A percentile compares a stretch with the other conserved stretches of the same genome.
Conservation (phyloP, 345 rosid species). For the Kernera saxatilis region DNA sequence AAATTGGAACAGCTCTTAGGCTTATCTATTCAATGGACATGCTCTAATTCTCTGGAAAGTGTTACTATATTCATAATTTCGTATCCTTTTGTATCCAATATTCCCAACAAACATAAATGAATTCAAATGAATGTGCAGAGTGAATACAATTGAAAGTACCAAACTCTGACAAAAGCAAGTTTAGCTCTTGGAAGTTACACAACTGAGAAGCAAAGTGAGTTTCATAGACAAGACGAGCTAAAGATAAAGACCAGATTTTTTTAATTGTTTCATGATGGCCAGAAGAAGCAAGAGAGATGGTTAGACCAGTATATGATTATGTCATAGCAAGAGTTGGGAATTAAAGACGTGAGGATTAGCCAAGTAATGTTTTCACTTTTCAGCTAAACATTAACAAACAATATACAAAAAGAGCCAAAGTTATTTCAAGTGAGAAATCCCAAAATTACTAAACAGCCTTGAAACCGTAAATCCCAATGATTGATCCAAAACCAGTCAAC, state of each 20-base stretch:
- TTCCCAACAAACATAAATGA: background rate
- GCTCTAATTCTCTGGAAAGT: background rate
- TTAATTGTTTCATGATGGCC: background rate
- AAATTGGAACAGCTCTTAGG: background rate
- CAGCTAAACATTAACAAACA: too few species aligned
- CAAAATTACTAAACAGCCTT: background rate
- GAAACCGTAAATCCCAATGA: background rate
- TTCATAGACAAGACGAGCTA: background rate
- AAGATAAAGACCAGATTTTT: background rate
- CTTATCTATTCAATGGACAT: background rate
- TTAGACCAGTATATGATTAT: background rate
- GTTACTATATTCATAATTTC: background rate
- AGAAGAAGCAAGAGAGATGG: background rate
- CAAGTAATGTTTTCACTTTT: background rate
- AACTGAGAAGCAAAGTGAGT: background rate
- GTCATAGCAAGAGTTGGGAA: background rate
- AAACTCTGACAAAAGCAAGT: background rate
- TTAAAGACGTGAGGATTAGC: background rate
- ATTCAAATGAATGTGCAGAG: background rate
- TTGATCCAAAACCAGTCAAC: background rate
- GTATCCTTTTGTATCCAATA: background rate
- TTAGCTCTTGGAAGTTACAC: background rate
- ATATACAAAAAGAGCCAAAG: background rate
- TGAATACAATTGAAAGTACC: background rate
- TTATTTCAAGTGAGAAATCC: background rate